Base-by-base conservation (phyloP, 2,329 filamentous ascomycete genomes). In the Aspergillus sp. region DNA sequence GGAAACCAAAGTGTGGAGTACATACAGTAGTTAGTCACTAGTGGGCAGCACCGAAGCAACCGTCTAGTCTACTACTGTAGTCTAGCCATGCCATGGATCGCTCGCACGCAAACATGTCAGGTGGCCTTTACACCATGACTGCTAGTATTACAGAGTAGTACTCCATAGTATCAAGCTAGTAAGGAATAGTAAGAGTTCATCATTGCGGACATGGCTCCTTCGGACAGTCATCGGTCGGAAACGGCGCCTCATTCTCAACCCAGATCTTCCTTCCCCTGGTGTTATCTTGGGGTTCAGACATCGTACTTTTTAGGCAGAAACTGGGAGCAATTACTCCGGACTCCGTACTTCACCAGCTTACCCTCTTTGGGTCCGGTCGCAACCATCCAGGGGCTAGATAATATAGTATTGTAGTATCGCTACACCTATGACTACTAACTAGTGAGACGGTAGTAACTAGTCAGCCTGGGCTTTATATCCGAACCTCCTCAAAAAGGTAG, bases 1-100 rank as follows among this genome's bases (percentile, higher is more conserved):
- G 41, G 54, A 57, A 57, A 17, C 54, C 28, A 57, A 25, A 49
- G 43, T 50, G 54, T 49, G 54, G 54, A 57, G 54, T 47, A 47
- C 38, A 43, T 30, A 32, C 23, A 19, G 38, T 45, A 32, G 23
- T 19, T 15, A 43, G 39, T 45, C 43, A 21, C 21, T 41, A 55
- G 38, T 55, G 36, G 52, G 36, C 41, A 43, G 25, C 15, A 55
- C 36, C 13, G 45, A 55, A 55, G 36, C 7, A 43, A 43, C 23
- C 36, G 10, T 23, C 17, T 25, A 41, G 13, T 23, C 9, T 25
- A 13, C n/a, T 39, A 21, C 19, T 8, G 13, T 9, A 23, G 17
- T 23, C 21, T 43, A 43, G 17, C 41, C 32, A 36, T 15, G 32
- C 12, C 32, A 36, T 36, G 32, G 32, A 36, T 13, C 12, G 2